Evolutionary conservation across 2,329 filamentous ascomycete species (phyloP), one percentile per base, ranked within the genome.

Genomic region (Penicillium nordicum): DNA sequence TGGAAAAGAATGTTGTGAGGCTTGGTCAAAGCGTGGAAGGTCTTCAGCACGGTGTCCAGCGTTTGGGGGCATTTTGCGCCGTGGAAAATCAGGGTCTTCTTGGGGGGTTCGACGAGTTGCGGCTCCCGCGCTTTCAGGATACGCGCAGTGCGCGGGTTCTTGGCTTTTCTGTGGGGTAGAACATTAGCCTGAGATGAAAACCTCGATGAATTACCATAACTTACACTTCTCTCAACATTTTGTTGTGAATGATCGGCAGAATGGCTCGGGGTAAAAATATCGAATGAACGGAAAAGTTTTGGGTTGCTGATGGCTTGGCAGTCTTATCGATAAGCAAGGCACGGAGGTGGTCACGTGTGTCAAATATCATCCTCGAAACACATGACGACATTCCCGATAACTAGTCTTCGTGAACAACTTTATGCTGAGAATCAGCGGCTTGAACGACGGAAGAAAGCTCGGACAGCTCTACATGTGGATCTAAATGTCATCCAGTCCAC

Each of bases 81-180:
- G 62, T 91, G 88, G 61, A 99, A 85, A 74, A 99, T 89, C 65
- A 99, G 87, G 58, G 90, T 89, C 32, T 84, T 89, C 78, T 96
- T 97, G 59, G 92, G 86, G 76, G 95, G 94, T 79, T 99, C 94
- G 75, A 89, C 79, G 65, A 86, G 80, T 76, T 97, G 96, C 56
- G 94, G 90, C 70, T 90, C 92, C 70, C 90, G 89, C 78, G 95
- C 93, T 74, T 96, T 94, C 72, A 97, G 87, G 63, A 90, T 92
- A 67, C 94, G 88, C 82, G 96, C 96, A 57, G 92, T 94, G 80
- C 94, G 92, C 67, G 93, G 92, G 77, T 87, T 90, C 68, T 87
- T 86, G 57, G 88, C 84, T 78, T 87, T 87, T 62, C 84, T 87
- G 50, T n/a, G 58, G 49, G 57, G 42, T 0, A 32, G 21, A 29